These are phyloP conservation scores for Corniculantispora saksenae DNA, from an alignment of 2,329 filamentous ascomycete species.

Conservation along the genomic window DNA sequence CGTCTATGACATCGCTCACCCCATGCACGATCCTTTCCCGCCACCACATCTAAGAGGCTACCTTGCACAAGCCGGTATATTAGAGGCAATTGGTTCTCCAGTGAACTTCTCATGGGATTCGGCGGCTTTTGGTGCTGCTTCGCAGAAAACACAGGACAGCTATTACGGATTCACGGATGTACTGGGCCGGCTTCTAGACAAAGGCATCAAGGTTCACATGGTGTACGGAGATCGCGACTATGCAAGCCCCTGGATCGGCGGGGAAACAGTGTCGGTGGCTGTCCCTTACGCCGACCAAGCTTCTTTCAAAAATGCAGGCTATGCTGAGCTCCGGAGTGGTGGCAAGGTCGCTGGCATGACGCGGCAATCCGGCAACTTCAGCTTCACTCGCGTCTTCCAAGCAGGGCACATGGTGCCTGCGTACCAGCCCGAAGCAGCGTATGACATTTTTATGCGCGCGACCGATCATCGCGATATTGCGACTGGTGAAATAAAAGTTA, in stretches of 20 bases:
- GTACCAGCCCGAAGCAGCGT: constrained; percentile 58
- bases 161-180: constrained; percentile 49
- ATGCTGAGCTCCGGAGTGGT: constrained; percentile 68
- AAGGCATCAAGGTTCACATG: constrained; percentile 68
- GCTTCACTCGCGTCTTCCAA: constrained; percentile 66
- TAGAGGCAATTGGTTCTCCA: constrained; percentile 61
- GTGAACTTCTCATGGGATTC: constrained; percentile 67
- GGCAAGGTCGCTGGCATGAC: constrained; percentile 68
- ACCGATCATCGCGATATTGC: constrained; percentile 55
- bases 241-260: constrained; percentile 67
- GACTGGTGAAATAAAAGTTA: constrained; percentile 52
- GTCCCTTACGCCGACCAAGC: constrained; percentile 51
- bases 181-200: constrained; percentile 60
- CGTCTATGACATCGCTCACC: constrained; percentile 63
- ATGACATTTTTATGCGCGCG: constrained; percentile 61
- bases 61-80: constrained; percentile 58
- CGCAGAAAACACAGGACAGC: too few relatives aligned
- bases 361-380: constrained; percentile 73
- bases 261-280: constrained; percentile 66
- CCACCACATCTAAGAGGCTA: constrained; percentile 62
- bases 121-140: too few relatives aligned
- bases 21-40: constrained; percentile 61
- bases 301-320: constrained; percentile 63
- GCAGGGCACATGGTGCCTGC: constrained; percentile 63
- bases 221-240: constrained; percentile 67